Evolutionary conservation across 176 grass and related monocot genomes (phyloP).

Genomic region (Urochloa ruziziensis): DNA sequence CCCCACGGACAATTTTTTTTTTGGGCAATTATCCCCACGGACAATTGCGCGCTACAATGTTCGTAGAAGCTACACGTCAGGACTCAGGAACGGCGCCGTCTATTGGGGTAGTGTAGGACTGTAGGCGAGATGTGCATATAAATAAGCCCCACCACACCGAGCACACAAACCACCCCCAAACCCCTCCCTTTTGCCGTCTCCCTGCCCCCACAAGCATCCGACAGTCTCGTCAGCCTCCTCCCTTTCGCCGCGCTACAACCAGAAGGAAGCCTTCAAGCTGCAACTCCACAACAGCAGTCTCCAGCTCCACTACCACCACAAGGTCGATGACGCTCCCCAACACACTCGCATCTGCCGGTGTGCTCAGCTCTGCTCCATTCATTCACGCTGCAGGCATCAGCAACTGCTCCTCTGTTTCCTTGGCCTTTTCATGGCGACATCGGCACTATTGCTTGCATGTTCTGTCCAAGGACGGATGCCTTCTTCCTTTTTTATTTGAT

Average conservation of each 20-base stretch:
- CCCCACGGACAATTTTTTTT: neutral
- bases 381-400: neutral
- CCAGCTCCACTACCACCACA: neutral
- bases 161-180: conserved; percentile 1
- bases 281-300: neutral
- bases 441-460: neutral
- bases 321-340: neutral
- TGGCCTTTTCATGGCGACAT: neutral
- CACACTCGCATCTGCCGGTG: neutral
- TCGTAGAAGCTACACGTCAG: neutral
- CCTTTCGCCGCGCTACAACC: neutral
- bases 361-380: neutral
- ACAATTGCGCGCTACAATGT: neutral
- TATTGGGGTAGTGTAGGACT: neutral
- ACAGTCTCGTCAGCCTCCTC: conserved; percentile 19
- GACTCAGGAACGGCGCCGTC: conserved; percentile 3
- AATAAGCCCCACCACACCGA: conserved; percentile 49
- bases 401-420: neutral
- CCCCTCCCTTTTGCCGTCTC: conserved; percentile 10
- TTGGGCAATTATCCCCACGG: neutral
- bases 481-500: conserved; percentile 18
- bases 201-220: conserved; percentile 26
- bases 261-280: neutral
- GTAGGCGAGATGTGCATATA: conserved; percentile 31
- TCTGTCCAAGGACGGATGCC: neutral